Evolutionary conservation across 75 land plant genomes (phyloP).

Genomic region (Cupressus sempervirens): DNA sequence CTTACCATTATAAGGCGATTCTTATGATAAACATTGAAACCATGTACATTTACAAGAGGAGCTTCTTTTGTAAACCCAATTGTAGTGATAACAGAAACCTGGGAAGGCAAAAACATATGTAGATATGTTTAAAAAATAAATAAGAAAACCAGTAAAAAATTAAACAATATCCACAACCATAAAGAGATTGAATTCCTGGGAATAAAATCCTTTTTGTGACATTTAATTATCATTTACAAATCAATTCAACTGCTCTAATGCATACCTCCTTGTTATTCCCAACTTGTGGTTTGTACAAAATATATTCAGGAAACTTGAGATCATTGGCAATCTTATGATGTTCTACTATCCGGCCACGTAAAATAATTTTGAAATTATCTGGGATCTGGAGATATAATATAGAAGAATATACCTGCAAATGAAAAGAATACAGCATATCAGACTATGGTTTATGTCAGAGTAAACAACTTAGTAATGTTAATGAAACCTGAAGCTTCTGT

Average conservation of each 20-base stretch:
- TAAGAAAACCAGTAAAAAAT: background rate
- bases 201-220: background rate
- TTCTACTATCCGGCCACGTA: conserved; percentile 71
- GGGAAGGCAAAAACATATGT: background rate
- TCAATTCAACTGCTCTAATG: background rate
- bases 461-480: background rate
- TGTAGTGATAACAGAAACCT: conserved; percentile 66
- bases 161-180: background rate
- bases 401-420: conserved; percentile 75
- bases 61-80: conserved; percentile 91
- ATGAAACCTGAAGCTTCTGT: background rate
- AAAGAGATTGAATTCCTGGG: background rate
- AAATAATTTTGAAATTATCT: conserved; percentile 50
- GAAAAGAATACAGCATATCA: background rate
- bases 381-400: conserved; percentile 77
- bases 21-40: conserved; percentile 92
- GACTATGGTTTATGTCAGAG: background rate
- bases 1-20: conserved; percentile 89
- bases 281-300: conserved; percentile 75
- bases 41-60: conserved; percentile 79
- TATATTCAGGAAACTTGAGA: conserved; percentile 68
- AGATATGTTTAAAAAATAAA: background rate
- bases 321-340: conserved; percentile 63
- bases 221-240: background rate
- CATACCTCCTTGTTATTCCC: conserved; percentile 41